These are phyloP conservation scores for Sclerotinia nivalis DNA, from an alignment of 2,329 filamentous ascomycete species.

Conservation along the genomic window DNA sequence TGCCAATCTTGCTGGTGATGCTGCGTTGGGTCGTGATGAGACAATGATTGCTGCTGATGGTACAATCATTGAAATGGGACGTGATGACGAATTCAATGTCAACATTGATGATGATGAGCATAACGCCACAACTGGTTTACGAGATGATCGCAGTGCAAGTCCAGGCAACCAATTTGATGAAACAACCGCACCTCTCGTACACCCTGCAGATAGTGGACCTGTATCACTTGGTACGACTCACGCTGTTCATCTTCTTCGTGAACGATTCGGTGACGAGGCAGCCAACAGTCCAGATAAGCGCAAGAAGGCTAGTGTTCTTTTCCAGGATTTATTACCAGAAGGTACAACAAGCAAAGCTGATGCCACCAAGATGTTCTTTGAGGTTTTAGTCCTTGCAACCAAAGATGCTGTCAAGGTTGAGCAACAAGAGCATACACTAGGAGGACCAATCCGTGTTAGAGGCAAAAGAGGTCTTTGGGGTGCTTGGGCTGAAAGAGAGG, in stretches of 20 bases:
- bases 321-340: constrained; percentile 89
- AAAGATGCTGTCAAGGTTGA: constrained; percentile 98
- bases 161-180: constrained; percentile 71
- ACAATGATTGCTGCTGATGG: constrained; percentile 52
- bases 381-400: constrained; percentile 90
- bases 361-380: constrained; percentile 99
- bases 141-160: constrained; percentile 41
- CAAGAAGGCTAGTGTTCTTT: constrained; percentile 75
- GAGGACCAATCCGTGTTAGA: constrained; percentile 77
- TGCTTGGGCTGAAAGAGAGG: constrained; percentile 83
- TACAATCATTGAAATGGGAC: constrained; percentile 65
- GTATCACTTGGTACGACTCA: constrained; percentile 92
- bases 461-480: constrained; percentile 97
- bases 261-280: constrained; percentile 76
- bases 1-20: constrained; percentile 49
- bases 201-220: constrained; percentile 80
- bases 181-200: constrained; percentile 71
- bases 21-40: constrained; percentile 50
- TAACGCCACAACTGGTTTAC: constrained; percentile 48
- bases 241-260: constrained; percentile 89
- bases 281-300: constrained; percentile 70
- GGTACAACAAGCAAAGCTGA: constrained; percentile 78
- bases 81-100: constrained; percentile 50
- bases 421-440: constrained; percentile 71
- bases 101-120: constrained; percentile 50